A percentile compares a stretch with the other conserved stretches of the same genome.
Conservation (phyloP, 148 eudicot species). For the Vaccinium myrtillus region DNA sequence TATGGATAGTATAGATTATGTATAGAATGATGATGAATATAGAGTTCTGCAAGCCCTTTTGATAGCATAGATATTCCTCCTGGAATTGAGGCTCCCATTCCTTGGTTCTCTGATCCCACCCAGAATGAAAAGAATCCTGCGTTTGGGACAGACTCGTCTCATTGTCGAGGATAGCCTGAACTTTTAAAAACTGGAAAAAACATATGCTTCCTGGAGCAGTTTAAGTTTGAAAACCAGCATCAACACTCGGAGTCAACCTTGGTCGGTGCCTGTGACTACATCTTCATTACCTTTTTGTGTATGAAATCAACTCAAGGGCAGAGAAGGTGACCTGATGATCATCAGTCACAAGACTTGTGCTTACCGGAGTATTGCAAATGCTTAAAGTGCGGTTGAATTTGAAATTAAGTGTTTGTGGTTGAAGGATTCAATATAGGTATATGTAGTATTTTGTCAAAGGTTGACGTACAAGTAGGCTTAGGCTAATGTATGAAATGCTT, state of each 20-base stretch:
- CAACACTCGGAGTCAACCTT: background rate
- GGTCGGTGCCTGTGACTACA: background rate
- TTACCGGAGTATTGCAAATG: no score
- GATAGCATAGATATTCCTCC: conserved; percentile 65
- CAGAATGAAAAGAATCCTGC: conserved; percentile 24
- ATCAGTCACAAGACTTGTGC: no score
- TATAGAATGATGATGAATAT: conserved; percentile 38
- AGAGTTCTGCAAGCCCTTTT: conserved; percentile 64
- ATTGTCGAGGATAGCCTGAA: conserved; percentile 8
- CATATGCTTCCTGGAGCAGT: background rate
- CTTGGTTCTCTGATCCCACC: conserved; percentile 48
- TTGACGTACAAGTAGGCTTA: background rate
- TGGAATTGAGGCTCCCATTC: conserved; percentile 63
- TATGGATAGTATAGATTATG: conserved; percentile 22
- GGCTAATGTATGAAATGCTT: background rate
- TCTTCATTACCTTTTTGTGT: background rate
- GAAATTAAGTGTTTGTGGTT: background rate
- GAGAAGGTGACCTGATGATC: background rate
- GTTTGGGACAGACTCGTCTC: conserved; percentile 12
- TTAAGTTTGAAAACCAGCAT: conserved; percentile 6
- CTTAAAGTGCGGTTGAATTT: background rate
- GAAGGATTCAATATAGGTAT: background rate
- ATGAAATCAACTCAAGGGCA: background rate
- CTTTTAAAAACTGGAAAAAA: background rate
- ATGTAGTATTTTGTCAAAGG: background rate